phyloP scores from a whole-genome alignment of 495 filamentous ascomycete species.

The Neurospora sp. region DNA sequence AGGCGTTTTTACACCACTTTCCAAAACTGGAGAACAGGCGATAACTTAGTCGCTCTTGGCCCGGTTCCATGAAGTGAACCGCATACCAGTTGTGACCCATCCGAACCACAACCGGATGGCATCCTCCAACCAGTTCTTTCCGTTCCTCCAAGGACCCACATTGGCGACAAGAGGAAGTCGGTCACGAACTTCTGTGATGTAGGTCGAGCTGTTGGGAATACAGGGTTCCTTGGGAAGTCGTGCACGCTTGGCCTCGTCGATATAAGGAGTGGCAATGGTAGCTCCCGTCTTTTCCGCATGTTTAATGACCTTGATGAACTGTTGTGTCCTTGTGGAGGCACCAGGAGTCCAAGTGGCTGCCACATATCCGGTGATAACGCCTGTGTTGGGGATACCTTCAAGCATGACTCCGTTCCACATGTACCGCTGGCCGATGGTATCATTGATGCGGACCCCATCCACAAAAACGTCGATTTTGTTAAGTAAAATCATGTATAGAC shows the following conservation, averaged over 20 bases:
- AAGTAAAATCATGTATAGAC: constrained; percentile 48
- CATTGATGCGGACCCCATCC: constrained; percentile 42
- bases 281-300: constrained; percentile 27
- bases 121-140: constrained; percentile 20
- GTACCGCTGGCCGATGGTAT: constrained; percentile 44
- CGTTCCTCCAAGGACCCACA: constrained; percentile 27
- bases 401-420: constrained; percentile 42
- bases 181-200: constrained; percentile 19
- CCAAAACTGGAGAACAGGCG: not conserved
- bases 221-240: constrained; percentile 12
- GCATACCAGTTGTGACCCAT: constrained; percentile 20
- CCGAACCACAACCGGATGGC: constrained; percentile 17
- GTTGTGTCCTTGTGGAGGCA: constrained; percentile 22
- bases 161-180: constrained; percentile 23
- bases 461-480: constrained; percentile 41
- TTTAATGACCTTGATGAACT: constrained; percentile 29
- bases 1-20: not conserved
- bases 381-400: constrained; percentile 29
- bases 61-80: constrained; percentile 9
- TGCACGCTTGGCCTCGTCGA: constrained; percentile 10
- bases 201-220: constrained; percentile 22
- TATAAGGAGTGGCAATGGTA: constrained; percentile 17
- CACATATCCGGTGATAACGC: constrained; percentile 34
- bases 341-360: constrained; percentile 50
- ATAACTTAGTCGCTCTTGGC: not conserved